phyloP scores from a whole-genome alignment of 2,329 filamentous ascomycete genomes.

The Pyrenophora graminea region DNA sequence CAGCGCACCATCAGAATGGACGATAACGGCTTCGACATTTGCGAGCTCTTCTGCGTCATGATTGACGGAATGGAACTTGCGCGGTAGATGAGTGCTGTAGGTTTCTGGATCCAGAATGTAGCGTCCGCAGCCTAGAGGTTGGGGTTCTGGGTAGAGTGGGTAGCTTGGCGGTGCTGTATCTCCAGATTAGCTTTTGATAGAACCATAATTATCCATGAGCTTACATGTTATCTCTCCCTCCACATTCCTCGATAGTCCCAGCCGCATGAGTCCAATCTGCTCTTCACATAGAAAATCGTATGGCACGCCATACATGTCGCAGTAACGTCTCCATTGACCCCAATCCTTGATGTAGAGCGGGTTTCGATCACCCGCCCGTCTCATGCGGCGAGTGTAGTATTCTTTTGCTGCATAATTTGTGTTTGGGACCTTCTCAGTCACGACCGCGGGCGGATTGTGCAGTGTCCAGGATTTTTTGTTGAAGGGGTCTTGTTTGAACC shows the following conservation, averaged over 20 bases:
- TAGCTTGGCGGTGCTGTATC: slow-evolving; percentile 19
- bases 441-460: slow-evolving; percentile 37
- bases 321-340: slow-evolving; percentile 29
- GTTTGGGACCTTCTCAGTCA: slow-evolving; percentile 27
- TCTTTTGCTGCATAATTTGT: neutral
- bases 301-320: slow-evolving; percentile 29
- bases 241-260: slow-evolving; percentile 16
- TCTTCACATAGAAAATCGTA: slow-evolving; percentile 28
- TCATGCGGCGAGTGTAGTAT: slow-evolving; percentile 30
- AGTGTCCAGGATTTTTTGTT: slow-evolving; percentile 28
- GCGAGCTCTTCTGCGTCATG: neutral
- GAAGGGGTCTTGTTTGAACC: slow-evolving; percentile 22
- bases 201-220: no score
- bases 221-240: slow-evolving; percentile 16
- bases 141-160: slow-evolving; percentile 36
- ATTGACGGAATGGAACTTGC: slow-evolving; percentile 18
- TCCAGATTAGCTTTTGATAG: no score
- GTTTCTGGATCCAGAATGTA: slow-evolving; percentile 22
- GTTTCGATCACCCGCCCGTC: slow-evolving; percentile 16
- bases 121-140: slow-evolving; percentile 6
- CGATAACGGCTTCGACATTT: slow-evolving; percentile 18
- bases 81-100: slow-evolving; percentile 22
- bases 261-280: slow-evolving; percentile 24
- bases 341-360: slow-evolving; percentile 28
- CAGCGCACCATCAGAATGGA: slow-evolving; percentile 24